Percentiles rank a stretch among this genome's conserved stretches.
These are phyloP conservation scores for Aeschynomene evenia DNA, from an alignment of 306 rosid species.

Conservation along the genomic window DNA sequence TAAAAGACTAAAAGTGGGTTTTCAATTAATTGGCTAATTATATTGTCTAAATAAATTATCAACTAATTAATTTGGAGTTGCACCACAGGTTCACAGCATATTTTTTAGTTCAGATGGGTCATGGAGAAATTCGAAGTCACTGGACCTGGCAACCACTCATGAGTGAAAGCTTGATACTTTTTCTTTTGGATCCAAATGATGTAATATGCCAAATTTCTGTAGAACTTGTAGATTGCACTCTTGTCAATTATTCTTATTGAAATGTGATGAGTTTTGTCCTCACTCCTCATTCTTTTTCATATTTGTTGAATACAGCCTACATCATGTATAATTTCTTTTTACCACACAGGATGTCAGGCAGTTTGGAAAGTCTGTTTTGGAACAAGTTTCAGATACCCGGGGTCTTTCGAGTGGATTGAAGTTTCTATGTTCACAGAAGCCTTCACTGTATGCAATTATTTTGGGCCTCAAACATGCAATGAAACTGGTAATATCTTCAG, in stretches of 20 bases:
- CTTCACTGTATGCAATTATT: constrained; percentile 56
- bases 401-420: constrained; percentile 86
- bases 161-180: constrained; percentile 92
- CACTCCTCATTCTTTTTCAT: constrained; percentile 9
- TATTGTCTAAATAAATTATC: constrained; percentile 17
- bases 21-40: constrained; percentile 33
- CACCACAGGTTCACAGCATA: constrained; percentile 82
- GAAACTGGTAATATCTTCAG: constrained; percentile 68
- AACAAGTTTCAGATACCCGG: constrained; percentile 73
- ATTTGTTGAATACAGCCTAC: constrained; percentile 17
- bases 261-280: constrained; percentile 22
- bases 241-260: constrained; percentile 10
- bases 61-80: constrained; percentile 42
- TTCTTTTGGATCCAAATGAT: constrained; percentile 83
- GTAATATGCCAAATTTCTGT: constrained; percentile 44
- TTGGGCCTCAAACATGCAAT: constrained; percentile 86
- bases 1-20: constrained; percentile 21
- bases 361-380: constrained; percentile 86
- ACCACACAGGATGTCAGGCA: constrained; percentile 70
- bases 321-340: constrained; percentile 24
- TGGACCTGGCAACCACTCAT: constrained; percentile 96
- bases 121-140: constrained; percentile 65
- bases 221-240: neutral
- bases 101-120: constrained; percentile 69
- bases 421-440: constrained; percentile 70